Conservation (phyloP, 257 asterid genomes). For the Vinca minor region DNA sequence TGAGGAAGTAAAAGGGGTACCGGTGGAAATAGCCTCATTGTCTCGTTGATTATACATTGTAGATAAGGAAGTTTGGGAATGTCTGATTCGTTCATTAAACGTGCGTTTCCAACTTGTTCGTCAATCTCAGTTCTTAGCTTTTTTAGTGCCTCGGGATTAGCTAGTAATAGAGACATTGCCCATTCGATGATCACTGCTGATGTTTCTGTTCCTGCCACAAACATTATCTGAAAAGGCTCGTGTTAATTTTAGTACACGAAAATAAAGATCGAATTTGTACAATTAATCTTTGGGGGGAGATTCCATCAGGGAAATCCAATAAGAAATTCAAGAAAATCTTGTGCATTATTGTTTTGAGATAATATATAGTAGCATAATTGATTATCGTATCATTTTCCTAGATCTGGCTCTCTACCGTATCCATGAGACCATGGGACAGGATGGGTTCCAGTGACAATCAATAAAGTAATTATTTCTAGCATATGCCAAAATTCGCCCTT, state of each 20-base stretch:
- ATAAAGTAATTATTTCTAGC: no score
- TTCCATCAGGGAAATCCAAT: no score
- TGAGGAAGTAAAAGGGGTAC: slow-evolving; percentile 6
- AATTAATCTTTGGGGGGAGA: no score
- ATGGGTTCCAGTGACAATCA: not conserved
- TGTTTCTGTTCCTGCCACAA: slow-evolving; percentile 7
- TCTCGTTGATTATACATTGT: slow-evolving; percentile 39
- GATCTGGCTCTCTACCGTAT: not conserved
- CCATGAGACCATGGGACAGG: not conserved
- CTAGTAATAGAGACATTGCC: slow-evolving; percentile 1
- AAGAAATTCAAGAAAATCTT: no score
- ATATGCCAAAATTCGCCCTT: no score
- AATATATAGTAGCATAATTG: no score
- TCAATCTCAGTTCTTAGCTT: slow-evolving; percentile 3
- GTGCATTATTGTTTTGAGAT: no score
- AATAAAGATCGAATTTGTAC: no score
- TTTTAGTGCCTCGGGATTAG: not conserved
- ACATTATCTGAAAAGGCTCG: not conserved
- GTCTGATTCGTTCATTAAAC: slow-evolving; percentile 32
- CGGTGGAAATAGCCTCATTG: slow-evolving; percentile 16
- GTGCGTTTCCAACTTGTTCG: not conserved
- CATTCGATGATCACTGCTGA: slow-evolving; percentile 2
- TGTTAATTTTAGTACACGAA: not conserved
- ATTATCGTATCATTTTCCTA: not conserved
- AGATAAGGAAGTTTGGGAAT: slow-evolving; percentile 45